Base-by-base conservation (phyloP, 192 early-diverging fungal genomes). In the Podila epigama region DNA sequence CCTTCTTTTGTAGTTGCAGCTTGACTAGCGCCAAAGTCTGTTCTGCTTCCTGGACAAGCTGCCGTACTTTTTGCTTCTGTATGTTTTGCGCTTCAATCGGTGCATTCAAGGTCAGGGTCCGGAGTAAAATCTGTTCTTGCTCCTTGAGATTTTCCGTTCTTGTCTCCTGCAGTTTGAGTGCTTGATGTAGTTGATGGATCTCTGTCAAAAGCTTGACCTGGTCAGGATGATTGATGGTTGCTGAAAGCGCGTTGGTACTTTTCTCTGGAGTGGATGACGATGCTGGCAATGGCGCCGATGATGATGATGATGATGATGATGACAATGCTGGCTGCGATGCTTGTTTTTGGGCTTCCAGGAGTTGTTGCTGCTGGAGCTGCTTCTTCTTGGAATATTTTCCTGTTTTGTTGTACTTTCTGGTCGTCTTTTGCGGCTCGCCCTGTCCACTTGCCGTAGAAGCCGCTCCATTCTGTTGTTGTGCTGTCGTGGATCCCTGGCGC, bases 381-480 rank as follows among this genome's bases (percentile, higher is more conserved):
- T 81, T 70, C 64, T 88, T 88, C 51, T 88, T 88, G 2, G 87
- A 86, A 31, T 88, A 88, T 44, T 83, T 84, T 39, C 87, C 87
- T n/a, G 87, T 88, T 42, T 88, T 88, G 40, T 78, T 72, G 41
- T 88, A 88, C 53, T 80, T 80, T 22, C 87, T 48, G 2, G 87
- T 88, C 4, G 85, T 81, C 66, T 87, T 87, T 28, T 60, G 58
- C 29, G 70, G 12, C 37, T 35, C 6, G 36, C 51, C 39, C 11
- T 28, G 42, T 7, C 64, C 59, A 6, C 64, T 68, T 16, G 79
- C 39, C n/a, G 69, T 41, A 55, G 79, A 13, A 29, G 79, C 41
- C 5, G 63, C 28, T 25, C 13, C 35, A 18, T 32, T 18, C 13
- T 52, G 62, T 22, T 66, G 53, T 52, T 37, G 68, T 61, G 68